phyloP scores from a whole-genome alignment of 129 eudicot species.

The Deinandra increscens region DNA sequence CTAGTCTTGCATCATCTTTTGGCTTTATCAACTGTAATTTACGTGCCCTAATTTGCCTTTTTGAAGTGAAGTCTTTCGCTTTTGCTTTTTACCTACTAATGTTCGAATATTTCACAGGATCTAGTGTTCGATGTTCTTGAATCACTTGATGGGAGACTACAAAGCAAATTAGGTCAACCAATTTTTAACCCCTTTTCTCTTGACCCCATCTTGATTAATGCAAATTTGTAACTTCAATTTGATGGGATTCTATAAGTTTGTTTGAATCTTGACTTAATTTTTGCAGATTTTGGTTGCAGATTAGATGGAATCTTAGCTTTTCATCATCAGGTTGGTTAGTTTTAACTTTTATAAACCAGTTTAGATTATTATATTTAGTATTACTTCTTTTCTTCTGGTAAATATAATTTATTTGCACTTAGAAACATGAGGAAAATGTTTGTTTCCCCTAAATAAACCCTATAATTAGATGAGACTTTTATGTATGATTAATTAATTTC shows the following conservation, averaged over 20 bases:
- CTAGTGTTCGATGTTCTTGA: slow-evolving; percentile 26
- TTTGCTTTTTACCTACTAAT: not conserved
- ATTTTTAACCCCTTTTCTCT: too few relatives aligned
- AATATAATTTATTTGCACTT: slow-evolving; percentile 3
- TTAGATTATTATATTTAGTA: not conserved
- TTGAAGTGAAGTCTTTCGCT: slow-evolving; percentile 17
- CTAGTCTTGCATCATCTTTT: slow-evolving; percentile 22
- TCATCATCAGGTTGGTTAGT: slow-evolving; percentile 30
- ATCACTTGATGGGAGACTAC: slow-evolving; percentile 1
- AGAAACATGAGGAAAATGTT: too few relatives aligned
- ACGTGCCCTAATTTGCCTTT: slow-evolving; percentile 3
- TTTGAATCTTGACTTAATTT: too few relatives aligned
- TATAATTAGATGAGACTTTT: slow-evolving; percentile 5
- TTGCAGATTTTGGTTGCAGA: too few relatives aligned
- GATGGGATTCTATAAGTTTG: not conserved
- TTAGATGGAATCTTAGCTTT: slow-evolving; percentile 21
- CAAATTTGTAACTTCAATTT: slow-evolving; percentile 17
- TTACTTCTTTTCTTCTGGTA: not conserved
- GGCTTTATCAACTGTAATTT: slow-evolving; percentile 3
- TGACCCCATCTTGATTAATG: slow-evolving; percentile 3
- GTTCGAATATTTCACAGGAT: slow-evolving; percentile 25
- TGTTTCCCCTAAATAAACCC: too few relatives aligned
- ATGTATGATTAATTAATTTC: not conserved
- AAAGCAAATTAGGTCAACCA: too few relatives aligned
- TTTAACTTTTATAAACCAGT: not conserved